phyloP scores from a whole-genome alignment of 176 grass and related monocot species.

The Paspalum vaginatum region DNA sequence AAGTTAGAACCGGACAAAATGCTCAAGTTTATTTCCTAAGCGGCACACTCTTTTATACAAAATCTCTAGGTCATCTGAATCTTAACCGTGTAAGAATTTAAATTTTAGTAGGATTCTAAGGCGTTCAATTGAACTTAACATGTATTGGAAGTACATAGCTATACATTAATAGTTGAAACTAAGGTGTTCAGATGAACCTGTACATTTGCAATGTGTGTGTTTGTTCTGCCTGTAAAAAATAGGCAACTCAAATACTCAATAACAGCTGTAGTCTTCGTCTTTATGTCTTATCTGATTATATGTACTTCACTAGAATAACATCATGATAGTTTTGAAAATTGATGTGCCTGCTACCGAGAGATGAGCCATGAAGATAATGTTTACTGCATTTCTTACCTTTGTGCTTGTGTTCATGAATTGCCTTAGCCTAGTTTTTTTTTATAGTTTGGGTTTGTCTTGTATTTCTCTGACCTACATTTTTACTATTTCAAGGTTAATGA shows the following conservation, averaged over 20 bases:
- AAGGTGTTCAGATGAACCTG: background rate
- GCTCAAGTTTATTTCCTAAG: background rate
- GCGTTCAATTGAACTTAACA: constrained; percentile 8
- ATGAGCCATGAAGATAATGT: constrained; percentile 4
- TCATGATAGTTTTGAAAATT: constrained; percentile 3
- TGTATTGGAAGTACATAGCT: background rate
- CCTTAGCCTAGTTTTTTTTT: constrained; percentile 9
- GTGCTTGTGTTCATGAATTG: constrained; percentile 25
- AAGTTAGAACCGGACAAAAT: background rate
- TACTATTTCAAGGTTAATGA: constrained; percentile 78
- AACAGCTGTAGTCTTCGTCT: background rate
- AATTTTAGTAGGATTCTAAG: background rate
- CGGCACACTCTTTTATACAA: background rate
- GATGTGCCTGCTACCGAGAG: constrained; percentile 8
- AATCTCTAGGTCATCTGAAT: background rate
- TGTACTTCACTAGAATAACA: constrained; percentile 19
- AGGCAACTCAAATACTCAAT: background rate
- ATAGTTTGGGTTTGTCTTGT: constrained; percentile 25
- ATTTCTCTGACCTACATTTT: constrained; percentile 42
- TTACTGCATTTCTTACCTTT: constrained; percentile 11
- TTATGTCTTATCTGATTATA: constrained; percentile 1
- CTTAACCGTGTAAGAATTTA: background rate
- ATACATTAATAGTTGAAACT: background rate
- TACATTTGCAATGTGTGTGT: background rate
- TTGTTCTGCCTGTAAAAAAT: constrained; percentile 23